Evolutionary conservation across 2,329 filamentous ascomycete genomes (phyloP).

Genomic region (Xylaria sp.): DNA sequence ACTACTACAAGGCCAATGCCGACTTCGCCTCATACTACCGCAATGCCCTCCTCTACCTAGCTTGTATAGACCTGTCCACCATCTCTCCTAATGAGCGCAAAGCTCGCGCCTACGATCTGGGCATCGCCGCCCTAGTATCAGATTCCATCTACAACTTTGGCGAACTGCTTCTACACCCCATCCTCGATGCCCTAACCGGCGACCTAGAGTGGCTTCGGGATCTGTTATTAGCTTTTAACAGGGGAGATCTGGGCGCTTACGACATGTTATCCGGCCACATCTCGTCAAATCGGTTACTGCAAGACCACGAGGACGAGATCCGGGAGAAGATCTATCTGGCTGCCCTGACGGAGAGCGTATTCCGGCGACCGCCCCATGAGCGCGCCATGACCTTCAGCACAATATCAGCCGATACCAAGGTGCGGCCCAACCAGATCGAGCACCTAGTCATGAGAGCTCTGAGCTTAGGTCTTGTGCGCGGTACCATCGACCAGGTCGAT

Average conservation of each 20-base stretch:
- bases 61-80: slow-evolving; percentile 86
- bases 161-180: slow-evolving; percentile 96
- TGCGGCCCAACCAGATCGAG: slow-evolving; percentile 91
- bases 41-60: slow-evolving; percentile 96
- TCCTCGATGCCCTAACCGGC: slow-evolving; percentile 85
- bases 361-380: slow-evolving; percentile 94
- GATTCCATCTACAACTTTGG: slow-evolving; percentile 99
- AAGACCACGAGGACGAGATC: slow-evolving; percentile 83
- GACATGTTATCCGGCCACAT: slow-evolving; percentile 86
- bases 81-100: slow-evolving; percentile 80
- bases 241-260: slow-evolving; percentile 89
- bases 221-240: slow-evolving; percentile 97
- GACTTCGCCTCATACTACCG: slow-evolving; percentile 98
- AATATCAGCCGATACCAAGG: slow-evolving; percentile 92
- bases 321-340: slow-evolving; percentile 99
- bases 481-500: slow-evolving; percentile 96
- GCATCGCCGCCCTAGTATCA: slow-evolving; percentile 90
- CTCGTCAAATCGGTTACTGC: slow-evolving; percentile 80
- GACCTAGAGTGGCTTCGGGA: slow-evolving; percentile 90
- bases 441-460: slow-evolving; percentile 99
- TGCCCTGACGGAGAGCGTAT: slow-evolving; percentile 93
- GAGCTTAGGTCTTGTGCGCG: slow-evolving; percentile 87
- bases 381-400: slow-evolving; percentile 91
- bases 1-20: slow-evolving; percentile 92
- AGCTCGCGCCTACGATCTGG: slow-evolving; percentile 89